Percentiles rank a stretch among this genome's conserved stretches.
Evolutionary conservation across 2,329 filamentous ascomycete genomes (phyloP).

Genomic region (Botrytis deweyae): DNA sequence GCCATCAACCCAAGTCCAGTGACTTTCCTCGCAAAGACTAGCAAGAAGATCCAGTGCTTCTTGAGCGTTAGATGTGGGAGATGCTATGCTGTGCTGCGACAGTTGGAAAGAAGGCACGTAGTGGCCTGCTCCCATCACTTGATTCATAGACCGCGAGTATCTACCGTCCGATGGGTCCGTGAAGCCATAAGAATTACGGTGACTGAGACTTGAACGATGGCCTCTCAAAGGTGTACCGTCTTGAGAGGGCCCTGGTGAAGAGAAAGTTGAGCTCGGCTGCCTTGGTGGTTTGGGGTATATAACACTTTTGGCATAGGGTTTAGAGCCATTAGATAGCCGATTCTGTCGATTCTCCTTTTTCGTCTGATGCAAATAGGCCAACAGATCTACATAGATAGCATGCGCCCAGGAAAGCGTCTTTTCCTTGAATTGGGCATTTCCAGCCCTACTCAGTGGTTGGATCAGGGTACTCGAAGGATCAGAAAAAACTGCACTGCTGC

Average conservation of each 20-base stretch:
- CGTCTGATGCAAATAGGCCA: constrained; percentile 61
- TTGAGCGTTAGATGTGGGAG: constrained; percentile 49
- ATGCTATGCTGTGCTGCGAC: constrained; percentile 23
- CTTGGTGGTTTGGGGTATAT: constrained; percentile 53
- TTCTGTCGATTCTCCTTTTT: constrained; percentile 48
- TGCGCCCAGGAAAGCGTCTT: constrained; percentile 70
- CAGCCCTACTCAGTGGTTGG: constrained; percentile 31
- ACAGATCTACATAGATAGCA: constrained; percentile 67
- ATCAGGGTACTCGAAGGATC: constrained; percentile 31
- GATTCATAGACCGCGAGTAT: constrained; percentile 25
- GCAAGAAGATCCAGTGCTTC: constrained; percentile 70
- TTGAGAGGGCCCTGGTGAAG: constrained; percentile 22
- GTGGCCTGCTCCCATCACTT: constrained; percentile 32
- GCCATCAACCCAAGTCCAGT: constrained; percentile 89
- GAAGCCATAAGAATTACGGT: constrained; percentile 13
- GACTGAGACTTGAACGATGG: constrained; percentile 11
- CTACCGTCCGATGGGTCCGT: constrained; percentile 22
- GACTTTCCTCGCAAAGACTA: constrained; percentile 73
- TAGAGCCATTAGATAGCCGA: constrained; percentile 39
- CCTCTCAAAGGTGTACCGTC: background rate
- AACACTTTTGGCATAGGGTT: constrained; percentile 48
- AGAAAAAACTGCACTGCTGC: constrained; percentile 10
- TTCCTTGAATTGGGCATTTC: constrained; percentile 60
- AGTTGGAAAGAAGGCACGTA: constrained; percentile 34
- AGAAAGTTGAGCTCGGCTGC: constrained; percentile 35